These are phyloP conservation scores for Ophiognomonia clavigignenti-juglandacearum DNA, from an alignment of 2,329 filamentous ascomycete species.

Conservation along the genomic window DNA sequence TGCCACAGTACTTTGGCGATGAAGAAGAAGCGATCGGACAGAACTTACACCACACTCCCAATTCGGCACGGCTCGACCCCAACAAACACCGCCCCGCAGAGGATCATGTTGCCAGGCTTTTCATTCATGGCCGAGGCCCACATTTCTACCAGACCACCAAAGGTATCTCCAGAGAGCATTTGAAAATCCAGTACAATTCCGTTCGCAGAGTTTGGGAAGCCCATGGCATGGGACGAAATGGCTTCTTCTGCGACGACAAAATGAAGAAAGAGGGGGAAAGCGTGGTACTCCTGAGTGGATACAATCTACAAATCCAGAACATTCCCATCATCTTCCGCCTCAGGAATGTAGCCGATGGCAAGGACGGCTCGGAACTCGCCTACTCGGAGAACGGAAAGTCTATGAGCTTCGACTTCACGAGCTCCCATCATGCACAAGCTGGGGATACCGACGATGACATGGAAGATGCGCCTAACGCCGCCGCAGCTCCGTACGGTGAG, in stretches of 20 bases:
- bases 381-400: constrained; percentile 57
- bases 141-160: constrained; percentile 61
- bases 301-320: constrained; percentile 66
- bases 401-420: constrained; percentile 71
- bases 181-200: constrained; percentile 67
- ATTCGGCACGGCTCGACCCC: constrained; percentile 55
- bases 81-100: constrained; percentile 56
- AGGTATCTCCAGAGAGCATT: constrained; percentile 68
- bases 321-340: constrained; percentile 65
- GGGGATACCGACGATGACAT: constrained; percentile 44
- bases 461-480: constrained; percentile 12
- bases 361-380: constrained; percentile 53
- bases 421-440: constrained; percentile 42
- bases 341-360: constrained; percentile 55
- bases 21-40: too few relatives aligned
- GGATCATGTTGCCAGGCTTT: constrained; percentile 59
- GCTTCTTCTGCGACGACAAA: constrained; percentile 62
- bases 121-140: constrained; percentile 65
- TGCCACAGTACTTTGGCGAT: constrained; percentile 9
- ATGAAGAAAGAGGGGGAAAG: constrained; percentile 47
- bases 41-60: constrained; percentile 54
- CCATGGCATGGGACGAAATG: constrained; percentile 57
- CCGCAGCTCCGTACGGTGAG: constrained; percentile 20
- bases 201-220: constrained; percentile 61
- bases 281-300: constrained; percentile 58